Evolutionary conservation across 495 filamentous ascomycete species (phyloP).

Genomic region (Neurospora cerealis): DNA sequence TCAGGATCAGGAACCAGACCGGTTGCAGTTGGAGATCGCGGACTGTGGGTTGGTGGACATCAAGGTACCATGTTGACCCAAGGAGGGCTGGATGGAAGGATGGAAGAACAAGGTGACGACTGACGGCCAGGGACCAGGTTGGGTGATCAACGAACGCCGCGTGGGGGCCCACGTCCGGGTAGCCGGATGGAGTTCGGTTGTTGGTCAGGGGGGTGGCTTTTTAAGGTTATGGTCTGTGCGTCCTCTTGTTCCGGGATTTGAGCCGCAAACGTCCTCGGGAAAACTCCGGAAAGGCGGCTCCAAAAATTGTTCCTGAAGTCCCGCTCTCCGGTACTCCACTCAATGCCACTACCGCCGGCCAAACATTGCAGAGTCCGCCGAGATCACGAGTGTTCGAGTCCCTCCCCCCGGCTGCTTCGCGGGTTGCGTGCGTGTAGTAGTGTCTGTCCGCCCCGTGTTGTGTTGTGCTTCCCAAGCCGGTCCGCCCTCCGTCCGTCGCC

Average conservation of each 20-base stretch:
- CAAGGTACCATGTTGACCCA: not conserved
- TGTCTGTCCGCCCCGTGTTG: not conserved
- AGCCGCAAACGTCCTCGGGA: not conserved
- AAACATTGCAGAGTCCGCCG: slow-evolving; percentile 1
- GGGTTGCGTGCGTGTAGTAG: not conserved
- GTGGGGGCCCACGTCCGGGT: not conserved
- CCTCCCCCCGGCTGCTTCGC: not conserved
- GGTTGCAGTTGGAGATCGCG: not conserved
- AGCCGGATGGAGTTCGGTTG: not conserved
- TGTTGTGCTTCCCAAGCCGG: not conserved
- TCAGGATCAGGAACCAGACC: not conserved
- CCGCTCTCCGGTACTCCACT: not conserved
- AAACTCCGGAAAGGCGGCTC: not conserved
- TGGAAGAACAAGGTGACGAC: not conserved
- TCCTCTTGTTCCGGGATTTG: not conserved
- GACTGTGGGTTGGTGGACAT: not conserved
- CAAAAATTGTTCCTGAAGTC: not conserved
- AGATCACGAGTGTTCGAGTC: slow-evolving; percentile 1
- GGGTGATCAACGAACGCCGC: not conserved
- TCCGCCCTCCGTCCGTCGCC: not conserved
- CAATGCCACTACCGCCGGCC: not conserved
- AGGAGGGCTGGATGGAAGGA: not conserved
- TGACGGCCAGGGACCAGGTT: not conserved
- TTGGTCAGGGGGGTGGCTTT: not conserved
- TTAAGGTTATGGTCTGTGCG: not conserved